Evolutionary conservation across 768 basidiomycete species (phyloP), one percentile per base, ranked within the genome.

Genomic region (Mycena filopes): DNA sequence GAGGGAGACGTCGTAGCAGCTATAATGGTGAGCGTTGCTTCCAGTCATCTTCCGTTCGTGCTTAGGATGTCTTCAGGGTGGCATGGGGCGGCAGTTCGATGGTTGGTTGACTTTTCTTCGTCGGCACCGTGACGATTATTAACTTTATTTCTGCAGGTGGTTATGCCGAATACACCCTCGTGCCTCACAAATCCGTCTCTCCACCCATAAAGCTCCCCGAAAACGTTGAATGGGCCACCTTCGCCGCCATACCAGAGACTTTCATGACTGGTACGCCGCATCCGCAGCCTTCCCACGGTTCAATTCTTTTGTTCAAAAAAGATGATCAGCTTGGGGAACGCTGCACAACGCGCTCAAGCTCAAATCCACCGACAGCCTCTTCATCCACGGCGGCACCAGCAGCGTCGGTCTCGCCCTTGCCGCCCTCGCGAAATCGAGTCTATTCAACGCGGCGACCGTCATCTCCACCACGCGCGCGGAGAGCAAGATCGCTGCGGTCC

Each of bases 191-290:
- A 31, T 67, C 54, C 40, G 73, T 75, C 36, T 74, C 73, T 13
- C 73, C 69, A 26, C 41, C 71, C 11, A 67, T 72, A 18, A 58
- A 40, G 13, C 61, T 73, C 11, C 72, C 72, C 3, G 16, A 67
- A 50, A 63, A 66, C 36, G 63, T 72, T 41, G 60, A 60, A 2
- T 74, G 73, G 73, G 70, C 58, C 15, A 48, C 45, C 21, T 74
- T 74, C 41, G 73, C 65, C 10, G 73, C 73, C 25, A 69, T 74
- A 4, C 73, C 73, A n/a, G 73, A 72, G 48, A 73, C 72, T 20
- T 73, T 72, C 36, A 65, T 72, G 42, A 74, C 73, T 10, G 73
- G 73, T 72, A 25, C 16, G 63, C 31, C 36, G 36, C n/a, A n/a
- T 36, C 7, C 36, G 11, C 36, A 36, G 15, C 21, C 29, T 48